Conservation (phyloP, 805 yeast species). For the Cyberlindnera bimundalis region DNA sequence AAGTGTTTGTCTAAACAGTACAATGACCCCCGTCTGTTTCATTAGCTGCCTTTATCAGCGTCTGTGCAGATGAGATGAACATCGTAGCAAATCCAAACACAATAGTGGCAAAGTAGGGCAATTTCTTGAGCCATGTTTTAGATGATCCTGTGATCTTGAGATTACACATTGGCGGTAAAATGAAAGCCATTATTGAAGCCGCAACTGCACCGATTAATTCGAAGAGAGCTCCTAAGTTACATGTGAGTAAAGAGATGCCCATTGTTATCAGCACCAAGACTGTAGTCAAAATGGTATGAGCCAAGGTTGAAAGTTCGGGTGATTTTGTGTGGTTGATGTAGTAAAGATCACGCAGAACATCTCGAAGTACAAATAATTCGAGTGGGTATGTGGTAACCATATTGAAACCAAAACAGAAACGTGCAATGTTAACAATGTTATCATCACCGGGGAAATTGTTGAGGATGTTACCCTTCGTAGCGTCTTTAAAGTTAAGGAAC, state of each 20-base stretch:
- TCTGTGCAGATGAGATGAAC: slow-evolving; percentile 77
- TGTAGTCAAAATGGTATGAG: slow-evolving; percentile 66
- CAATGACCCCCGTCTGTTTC: slow-evolving; percentile 22
- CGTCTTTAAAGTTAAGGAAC: slow-evolving; percentile 65
- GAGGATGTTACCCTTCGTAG: slow-evolving; percentile 81
- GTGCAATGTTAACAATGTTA: slow-evolving; percentile 73
- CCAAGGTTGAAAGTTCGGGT: slow-evolving; percentile 40
- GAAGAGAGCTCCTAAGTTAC: slow-evolving; percentile 83
- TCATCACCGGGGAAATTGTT: slow-evolving; percentile 84
- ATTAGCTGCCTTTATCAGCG: slow-evolving; percentile 40
- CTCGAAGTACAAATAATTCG: slow-evolving; percentile 87
- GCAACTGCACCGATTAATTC: slow-evolving; percentile 92
- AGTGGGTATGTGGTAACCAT: slow-evolving; percentile 91
- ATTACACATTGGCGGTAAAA: slow-evolving; percentile 83
- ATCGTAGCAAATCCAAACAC: slow-evolving; percentile 73
- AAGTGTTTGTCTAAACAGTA: slow-evolving; percentile 10
- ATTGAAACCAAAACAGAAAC: slow-evolving; percentile 87
- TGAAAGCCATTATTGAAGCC: slow-evolving; percentile 89
- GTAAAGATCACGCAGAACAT: slow-evolving; percentile 68
- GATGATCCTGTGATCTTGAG: slow-evolving; percentile 54
- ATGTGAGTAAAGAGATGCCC: slow-evolving; percentile 73
- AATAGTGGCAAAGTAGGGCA: slow-evolving; percentile 60
- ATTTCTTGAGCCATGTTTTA: slow-evolving; percentile 40
- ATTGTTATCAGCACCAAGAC: slow-evolving; percentile 63
- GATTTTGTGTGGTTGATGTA: slow-evolving; percentile 35